phyloP scores from a whole-genome alignment of 2,329 filamentous ascomycete genomes.

The Colletotrichum eremochloae region DNA sequence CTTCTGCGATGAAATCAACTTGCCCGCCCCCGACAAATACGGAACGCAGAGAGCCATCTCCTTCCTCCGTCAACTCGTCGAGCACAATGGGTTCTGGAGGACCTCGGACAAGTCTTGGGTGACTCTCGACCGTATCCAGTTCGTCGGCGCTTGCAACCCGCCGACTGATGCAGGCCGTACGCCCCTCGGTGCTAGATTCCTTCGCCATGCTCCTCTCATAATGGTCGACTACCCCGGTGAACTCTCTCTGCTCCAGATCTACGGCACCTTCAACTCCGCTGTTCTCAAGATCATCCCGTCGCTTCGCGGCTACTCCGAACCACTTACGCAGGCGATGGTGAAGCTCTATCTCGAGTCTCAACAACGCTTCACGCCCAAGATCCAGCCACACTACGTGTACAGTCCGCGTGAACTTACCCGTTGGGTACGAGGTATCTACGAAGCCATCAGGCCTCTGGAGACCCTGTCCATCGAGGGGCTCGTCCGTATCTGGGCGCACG shows the following conservation, averaged over 20 bases:
- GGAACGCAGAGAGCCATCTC: constrained; percentile 97
- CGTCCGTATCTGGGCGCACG: constrained; percentile 97
- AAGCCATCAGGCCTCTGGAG: constrained; percentile 94
- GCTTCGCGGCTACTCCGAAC: constrained; percentile 93
- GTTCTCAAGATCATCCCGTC: constrained; percentile 97
- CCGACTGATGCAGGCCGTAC: constrained; percentile 98
- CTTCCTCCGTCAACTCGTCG: constrained; percentile 95
- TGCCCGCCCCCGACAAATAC: constrained; percentile 97
- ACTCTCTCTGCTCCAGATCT: constrained; percentile 94
- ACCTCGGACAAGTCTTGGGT: constrained; percentile 99
- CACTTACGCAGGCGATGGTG: constrained; percentile 97
- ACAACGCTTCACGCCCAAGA: constrained; percentile 92
- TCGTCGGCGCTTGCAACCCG: constrained; percentile 98
- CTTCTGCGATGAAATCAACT: constrained; percentile 99
- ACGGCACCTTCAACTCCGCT: constrained; percentile 97
- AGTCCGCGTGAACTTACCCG: constrained; percentile 97
- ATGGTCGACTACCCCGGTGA: constrained; percentile 99
- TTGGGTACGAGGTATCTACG: constrained; percentile 98
- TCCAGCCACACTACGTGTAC: constrained; percentile 99
- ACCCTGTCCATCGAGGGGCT: constrained; percentile 89
- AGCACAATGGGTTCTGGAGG: constrained; percentile 99
- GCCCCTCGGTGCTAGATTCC: constrained; percentile 90
- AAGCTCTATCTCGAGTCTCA: constrained; percentile 96
- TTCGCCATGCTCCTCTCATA: constrained; percentile 96
- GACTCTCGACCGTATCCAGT: constrained; percentile 96